These are phyloP conservation scores for Papiliotrema laurentii DNA, from an alignment of 1,284 basidiomycete genomes.

Conservation along the genomic window DNA sequence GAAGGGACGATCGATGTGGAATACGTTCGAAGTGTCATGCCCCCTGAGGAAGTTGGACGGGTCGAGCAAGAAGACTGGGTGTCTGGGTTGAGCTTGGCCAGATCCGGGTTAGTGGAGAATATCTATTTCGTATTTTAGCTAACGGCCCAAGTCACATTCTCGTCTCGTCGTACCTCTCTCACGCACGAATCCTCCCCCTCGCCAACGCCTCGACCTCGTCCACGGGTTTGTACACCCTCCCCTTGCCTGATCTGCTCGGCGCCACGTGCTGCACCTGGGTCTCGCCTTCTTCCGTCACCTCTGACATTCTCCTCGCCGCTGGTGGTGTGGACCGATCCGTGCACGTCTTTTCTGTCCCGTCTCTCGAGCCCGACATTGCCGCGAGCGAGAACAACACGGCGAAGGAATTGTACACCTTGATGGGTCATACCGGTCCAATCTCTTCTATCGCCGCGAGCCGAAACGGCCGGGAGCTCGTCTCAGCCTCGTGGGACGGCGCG, in stretches of 20 bases:
- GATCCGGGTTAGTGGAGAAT: slow-evolving; percentile 59
- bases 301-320: slow-evolving; percentile 58
- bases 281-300: slow-evolving; percentile 41
- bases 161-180: slow-evolving; percentile 75
- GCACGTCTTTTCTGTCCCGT: slow-evolving; percentile 58
- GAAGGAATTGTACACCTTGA: slow-evolving; percentile 53
- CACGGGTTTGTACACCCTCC: slow-evolving; percentile 37
- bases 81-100: slow-evolving; percentile 67
- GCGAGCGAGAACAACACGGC: slow-evolving; percentile 52
- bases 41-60: slow-evolving; percentile 74
- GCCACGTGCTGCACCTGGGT: slow-evolving; percentile 69
- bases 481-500: slow-evolving; percentile 71
- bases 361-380: slow-evolving; percentile 37
- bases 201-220: slow-evolving; percentile 15
- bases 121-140: not conserved
- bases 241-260: slow-evolving; percentile 51
- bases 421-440: slow-evolving; percentile 69
- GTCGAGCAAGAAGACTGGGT: slow-evolving; percentile 94
- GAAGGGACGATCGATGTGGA: slow-evolving; percentile 82
- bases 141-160: slow-evolving; percentile 58
- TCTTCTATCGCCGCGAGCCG: slow-evolving; percentile 61
- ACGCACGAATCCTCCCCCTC: slow-evolving; percentile 64
- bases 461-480: slow-evolving; percentile 60
- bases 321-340: slow-evolving; percentile 79
- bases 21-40: slow-evolving; percentile 87